Percentiles rank a stretch among this genome's conserved stretches.
phyloP scores from a whole-genome alignment of 2,329 filamentous ascomycete genomes.

The Pseudocercospora vitis region DNA sequence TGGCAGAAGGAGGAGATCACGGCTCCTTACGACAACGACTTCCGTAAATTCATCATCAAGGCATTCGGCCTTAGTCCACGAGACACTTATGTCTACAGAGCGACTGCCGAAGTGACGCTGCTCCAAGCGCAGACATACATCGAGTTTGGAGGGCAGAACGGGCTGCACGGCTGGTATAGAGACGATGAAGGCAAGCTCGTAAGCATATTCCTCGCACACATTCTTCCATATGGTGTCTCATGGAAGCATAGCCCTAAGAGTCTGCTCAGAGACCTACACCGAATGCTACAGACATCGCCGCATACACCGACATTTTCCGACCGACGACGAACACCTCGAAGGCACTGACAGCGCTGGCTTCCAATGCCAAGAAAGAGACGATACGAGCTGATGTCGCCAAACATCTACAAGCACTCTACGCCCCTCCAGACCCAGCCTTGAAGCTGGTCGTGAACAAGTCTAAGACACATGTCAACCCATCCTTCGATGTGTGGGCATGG shows the following conservation, averaged over 20 bases:
- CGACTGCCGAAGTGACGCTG: slow-evolving; percentile 53
- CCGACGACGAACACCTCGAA: slow-evolving; percentile 60
- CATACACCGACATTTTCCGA: slow-evolving; percentile 67
- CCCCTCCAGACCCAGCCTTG: slow-evolving; percentile 46
- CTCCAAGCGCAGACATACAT: slow-evolving; percentile 52
- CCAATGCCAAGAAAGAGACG: slow-evolving; percentile 66
- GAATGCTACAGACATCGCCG: slow-evolving; percentile 58
- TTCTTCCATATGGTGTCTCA: slow-evolving; percentile 22
- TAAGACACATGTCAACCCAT: slow-evolving; percentile 60
- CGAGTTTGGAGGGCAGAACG: slow-evolving; percentile 46
- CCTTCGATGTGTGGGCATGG: slow-evolving; percentile 67
- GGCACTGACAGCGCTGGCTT: slow-evolving; percentile 61
- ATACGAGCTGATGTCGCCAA: slow-evolving; percentile 58
- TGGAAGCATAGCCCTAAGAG: slow-evolving; percentile 26
- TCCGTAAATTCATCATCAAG: slow-evolving; percentile 48
- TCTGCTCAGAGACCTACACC: slow-evolving; percentile 46
- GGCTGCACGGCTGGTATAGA: slow-evolving; percentile 54
- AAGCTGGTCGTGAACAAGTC: slow-evolving; percentile 43
- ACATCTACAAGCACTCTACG: slow-evolving; percentile 56
- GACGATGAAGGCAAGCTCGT: slow-evolving; percentile 43
- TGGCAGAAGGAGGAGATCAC: slow-evolving; percentile 45
- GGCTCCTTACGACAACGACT: slow-evolving; percentile 44
- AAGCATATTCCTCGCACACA: slow-evolving; percentile 20
- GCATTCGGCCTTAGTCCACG: slow-evolving; percentile 49
- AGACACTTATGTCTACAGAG: slow-evolving; percentile 54